Base-by-base conservation (phyloP, 192 early-diverging fungal genomes). In the Linderina pennispora region DNA sequence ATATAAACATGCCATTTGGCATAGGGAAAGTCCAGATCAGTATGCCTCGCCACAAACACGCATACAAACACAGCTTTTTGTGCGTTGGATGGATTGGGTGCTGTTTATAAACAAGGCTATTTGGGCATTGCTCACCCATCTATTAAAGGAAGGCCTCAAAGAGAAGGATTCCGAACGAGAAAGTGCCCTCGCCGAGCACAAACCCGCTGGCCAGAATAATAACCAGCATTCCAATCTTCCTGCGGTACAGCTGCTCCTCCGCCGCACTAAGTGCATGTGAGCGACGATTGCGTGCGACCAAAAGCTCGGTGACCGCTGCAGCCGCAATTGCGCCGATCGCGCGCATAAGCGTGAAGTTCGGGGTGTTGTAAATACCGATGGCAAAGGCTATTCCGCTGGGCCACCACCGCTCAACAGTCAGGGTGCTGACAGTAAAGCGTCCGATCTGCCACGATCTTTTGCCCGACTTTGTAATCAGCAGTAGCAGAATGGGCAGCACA, bases 371-470 rank as follows among this genome's bases (percentile, higher is more conserved):
- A 48, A 88, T 88, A 14, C 85, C 85, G 37, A 88, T 82, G 4
- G 85, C 83, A 72, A 88, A 88, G 16, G 85, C 83, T 23, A 88
- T 84, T 0, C 85, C 85, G 34, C 80, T 81, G 13, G 85, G 85
- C 48, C 83, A 64, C 83, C 81, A 82, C 41, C 63, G 59, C 37
- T 56, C 45, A 28, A 59, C 15, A 2, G 48, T 51, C 3, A 37
- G 16, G 2, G 21, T 51, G 4, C 43, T 50, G 19, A 53, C 28
- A 13, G 31, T 16, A 48, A 43, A 57, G 2, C 45, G 26, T 2
- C 57, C 47, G 19, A 50, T 4, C 16, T 11, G 24, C 4, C 40
- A 21, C 5, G 17, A 5, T 23, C 48, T 49, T n/a, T 28, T 42
- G 14, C 37, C 33, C 8, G 32, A 31, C 8, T 11, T 39, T 15